Conservation (phyloP, 129 eudicot species). For the Helichrysum umbraculigerum region DNA sequence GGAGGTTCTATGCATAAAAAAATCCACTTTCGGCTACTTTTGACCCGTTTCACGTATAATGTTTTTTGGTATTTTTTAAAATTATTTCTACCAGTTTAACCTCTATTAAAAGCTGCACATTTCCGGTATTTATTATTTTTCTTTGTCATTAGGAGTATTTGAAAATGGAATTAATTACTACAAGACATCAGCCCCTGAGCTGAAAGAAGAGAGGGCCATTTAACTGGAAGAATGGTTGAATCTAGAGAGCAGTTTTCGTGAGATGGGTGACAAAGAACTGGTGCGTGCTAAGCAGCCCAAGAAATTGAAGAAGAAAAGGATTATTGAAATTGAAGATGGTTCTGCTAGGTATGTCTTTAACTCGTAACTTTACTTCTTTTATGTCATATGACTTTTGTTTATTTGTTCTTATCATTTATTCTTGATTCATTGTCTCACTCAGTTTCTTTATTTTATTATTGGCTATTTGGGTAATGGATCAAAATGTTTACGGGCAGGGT, state of each 20-base stretch:
- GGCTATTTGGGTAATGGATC: background rate
- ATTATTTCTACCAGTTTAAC: too few relatives aligned
- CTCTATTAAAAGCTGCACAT: too few relatives aligned
- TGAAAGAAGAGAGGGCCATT: constrained; percentile 86
- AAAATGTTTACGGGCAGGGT: background rate
- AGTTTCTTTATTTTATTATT: background rate
- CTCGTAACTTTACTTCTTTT: background rate
- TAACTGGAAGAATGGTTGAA: constrained; percentile 80
- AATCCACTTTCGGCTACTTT: too few relatives aligned
- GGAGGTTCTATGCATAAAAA: too few relatives aligned
- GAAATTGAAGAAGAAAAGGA: constrained; percentile 78
- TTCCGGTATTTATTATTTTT: background rate
- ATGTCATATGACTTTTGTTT: background rate
- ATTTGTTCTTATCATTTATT: background rate
- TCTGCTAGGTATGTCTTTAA: constrained; percentile 74
- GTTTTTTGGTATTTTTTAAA: too few relatives aligned
- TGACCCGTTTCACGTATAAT: too few relatives aligned
- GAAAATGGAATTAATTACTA: constrained; percentile 71
- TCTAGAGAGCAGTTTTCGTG: constrained; percentile 65
- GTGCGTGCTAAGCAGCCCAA: constrained; percentile 72
- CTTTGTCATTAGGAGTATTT: constrained; percentile 58
- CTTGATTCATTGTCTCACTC: background rate
- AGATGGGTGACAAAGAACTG: constrained; percentile 59
- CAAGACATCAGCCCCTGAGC: constrained; percentile 72
- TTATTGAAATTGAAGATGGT: constrained; percentile 70